Percentiles rank a stretch among this genome's conserved stretches.
These are phyloP conservation scores for Phylloporus scabripes DNA, from an alignment of 768 basidiomycete genomes.

Conservation along the genomic window DNA sequence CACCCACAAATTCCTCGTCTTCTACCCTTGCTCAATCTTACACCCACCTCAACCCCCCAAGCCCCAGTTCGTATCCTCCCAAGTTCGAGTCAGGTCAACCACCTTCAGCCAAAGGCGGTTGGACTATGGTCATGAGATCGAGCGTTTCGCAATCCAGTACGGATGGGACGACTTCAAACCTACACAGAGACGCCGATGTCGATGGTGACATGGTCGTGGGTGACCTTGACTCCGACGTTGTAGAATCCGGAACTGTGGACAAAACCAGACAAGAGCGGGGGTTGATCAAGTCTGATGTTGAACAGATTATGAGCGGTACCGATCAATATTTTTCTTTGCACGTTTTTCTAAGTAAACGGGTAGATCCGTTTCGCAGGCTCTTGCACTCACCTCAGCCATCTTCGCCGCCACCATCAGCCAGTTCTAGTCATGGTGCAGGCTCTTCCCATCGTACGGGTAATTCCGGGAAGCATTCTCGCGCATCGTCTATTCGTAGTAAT, in stretches of 20 bases:
- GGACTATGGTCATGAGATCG: constrained; percentile 67
- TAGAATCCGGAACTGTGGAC: constrained; percentile 26
- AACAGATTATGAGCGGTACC: constrained; percentile 74
- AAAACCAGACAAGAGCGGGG: constrained; percentile 45
- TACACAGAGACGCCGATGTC: constrained; percentile 52
- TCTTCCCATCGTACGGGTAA: constrained; percentile 23
- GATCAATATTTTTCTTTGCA: constrained; percentile 10
- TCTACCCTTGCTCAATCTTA: constrained; percentile 75
- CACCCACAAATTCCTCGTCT: constrained; percentile 46
- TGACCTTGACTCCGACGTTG: constrained; percentile 62
- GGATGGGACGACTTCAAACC: constrained; percentile 21
- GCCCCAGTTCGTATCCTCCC: constrained; percentile 70
- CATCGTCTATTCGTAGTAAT: constrained; percentile 73
- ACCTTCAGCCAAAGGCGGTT: constrained; percentile 51
- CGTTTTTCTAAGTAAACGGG: constrained; percentile 28
- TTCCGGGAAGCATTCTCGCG: constrained; percentile 60
- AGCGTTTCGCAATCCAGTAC: constrained; percentile 24
- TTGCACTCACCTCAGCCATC: constrained; percentile 30
- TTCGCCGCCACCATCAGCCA: constrained; percentile 1
- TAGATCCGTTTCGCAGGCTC: constrained; percentile 59
- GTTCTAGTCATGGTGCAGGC: constrained; percentile 6
- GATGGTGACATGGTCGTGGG: constrained; percentile 75
- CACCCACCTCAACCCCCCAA: constrained; percentile 71
- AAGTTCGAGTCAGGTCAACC: constrained; percentile 39
- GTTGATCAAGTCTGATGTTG: constrained; percentile 58